Evolutionary conservation across 345 rosid species (phyloP), one percentile per base, ranked within the genome.

Genomic region (Linum trigynum): DNA sequence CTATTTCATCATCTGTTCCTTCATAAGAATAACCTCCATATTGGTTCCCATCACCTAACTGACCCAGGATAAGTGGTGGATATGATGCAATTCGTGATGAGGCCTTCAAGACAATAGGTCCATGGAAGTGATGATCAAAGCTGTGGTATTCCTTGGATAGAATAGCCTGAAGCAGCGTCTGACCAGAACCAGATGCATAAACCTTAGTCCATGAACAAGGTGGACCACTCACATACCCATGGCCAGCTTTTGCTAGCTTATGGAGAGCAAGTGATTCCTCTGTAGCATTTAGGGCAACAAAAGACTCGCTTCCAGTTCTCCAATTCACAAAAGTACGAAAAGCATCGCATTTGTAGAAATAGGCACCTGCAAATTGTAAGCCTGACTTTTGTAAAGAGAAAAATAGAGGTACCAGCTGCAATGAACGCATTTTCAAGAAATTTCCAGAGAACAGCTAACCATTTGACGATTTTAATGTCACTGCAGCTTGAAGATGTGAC

Each of bases 1-100:
- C 86, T 43, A 77, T 23, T 23, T 23, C 80, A 69, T 63, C 63
- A 78, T 63, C 74, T 74, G 79, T 73, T 70, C 81, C 85, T 4
- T 85, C 83, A 36, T 76, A 77, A 92, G 90, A 84, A 73, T 89
- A 89, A 37, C 98, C 98, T 65, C 98, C 98, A 84, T 80, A 87
- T 45, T 66, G 86, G 74, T 77, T 89, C 50, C 96, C 98, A 64
- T 92, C 90, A 65, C 86, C 81, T 6, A 73, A 80, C 79, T 84
- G 96, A 70, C 68, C 79, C 71, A 89, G 67, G 68, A 71, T 67
- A 55, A 92, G 91, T 38, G 92, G 96, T 67, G 69, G 80, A 81
- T 89, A 86, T 36, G 95, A 86, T 56, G 95, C 96, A 64, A 92
- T 81, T 55, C 74, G 79, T 63, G 76, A 81, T 74, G 95, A 80